Percentiles rank a stretch among this genome's conserved stretches.
phyloP scores from a whole-genome alignment of 116 monocot species.

The Trichopus zeylanicus region DNA sequence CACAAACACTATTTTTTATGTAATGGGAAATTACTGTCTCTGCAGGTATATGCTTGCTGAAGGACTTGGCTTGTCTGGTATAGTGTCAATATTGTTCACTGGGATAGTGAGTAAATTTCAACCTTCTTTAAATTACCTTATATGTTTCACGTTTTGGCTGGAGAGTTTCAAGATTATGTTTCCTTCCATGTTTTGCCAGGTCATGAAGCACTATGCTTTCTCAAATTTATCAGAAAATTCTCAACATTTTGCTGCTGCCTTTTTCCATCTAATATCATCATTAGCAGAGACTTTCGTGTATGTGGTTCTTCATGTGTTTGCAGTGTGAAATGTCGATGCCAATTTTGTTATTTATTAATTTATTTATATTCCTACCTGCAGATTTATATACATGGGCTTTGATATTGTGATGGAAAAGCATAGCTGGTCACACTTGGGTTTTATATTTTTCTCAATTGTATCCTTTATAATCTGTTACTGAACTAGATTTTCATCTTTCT shows the following conservation, averaged over 20 bases:
- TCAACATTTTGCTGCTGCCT: conserved; percentile 71
- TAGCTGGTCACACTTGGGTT: too few species aligned
- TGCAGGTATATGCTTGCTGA: conserved; percentile 96
- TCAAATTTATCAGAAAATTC: conserved; percentile 96
- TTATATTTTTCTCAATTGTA: too few species aligned
- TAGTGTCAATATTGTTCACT: conserved; percentile 99
- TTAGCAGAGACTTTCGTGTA: conserved; percentile 99
- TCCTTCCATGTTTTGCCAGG: conserved; percentile 32
- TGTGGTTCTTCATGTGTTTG: conserved; percentile 13
- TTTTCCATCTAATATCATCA: conserved; percentile 97
- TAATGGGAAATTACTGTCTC: too few species aligned
- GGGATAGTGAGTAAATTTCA: conserved; percentile 71
- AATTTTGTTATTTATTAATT: neutral
- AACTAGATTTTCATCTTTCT: too few species aligned
- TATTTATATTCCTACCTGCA: conserved; percentile 3
- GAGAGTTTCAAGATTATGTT: neutral
- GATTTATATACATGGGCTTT: conserved; percentile 8
- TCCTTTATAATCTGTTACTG: too few species aligned
- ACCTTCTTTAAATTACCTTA: neutral
- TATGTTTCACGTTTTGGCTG: neutral
- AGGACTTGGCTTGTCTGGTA: conserved; percentile 93
- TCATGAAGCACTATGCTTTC: conserved; percentile 95
- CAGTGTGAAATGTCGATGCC: neutral
- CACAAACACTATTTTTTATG: neutral
- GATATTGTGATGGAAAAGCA: conserved; percentile 1